Evolutionary conservation across 352 stramenopile genomes (phyloP), one percentile per base, ranked within the genome.

Genomic region (Peronospora farinosa): DNA sequence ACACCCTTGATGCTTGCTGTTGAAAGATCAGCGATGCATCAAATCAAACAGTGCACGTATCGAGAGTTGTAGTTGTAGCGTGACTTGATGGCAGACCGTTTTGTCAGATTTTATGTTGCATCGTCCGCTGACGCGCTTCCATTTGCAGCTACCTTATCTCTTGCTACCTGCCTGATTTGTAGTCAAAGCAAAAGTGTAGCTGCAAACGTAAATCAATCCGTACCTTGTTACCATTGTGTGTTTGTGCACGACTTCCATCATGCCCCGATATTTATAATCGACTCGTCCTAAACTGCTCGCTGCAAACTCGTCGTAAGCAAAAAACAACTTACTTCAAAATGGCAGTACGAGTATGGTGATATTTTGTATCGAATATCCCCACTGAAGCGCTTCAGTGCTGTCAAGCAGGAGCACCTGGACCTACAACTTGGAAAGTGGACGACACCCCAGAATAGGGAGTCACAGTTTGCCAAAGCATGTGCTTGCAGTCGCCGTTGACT

Each of bases 401-500:
- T 57, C 31, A 61, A 32, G 57, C 45, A 38, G 51, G 38, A 21
- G 45, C 45, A 39, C 50, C 51, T 17, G 38, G 15, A 17, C 39
- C 57, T 47, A 51, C 39, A 19, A 88, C 61, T 9, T 67, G 39
- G 55, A 92, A 92, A 23, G 44, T 25, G 6, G 76, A 81, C 19
- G 81, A 90, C 3, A 78, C 51, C 12, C 81, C 81, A 6, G 61
- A 67, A 47, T 88, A 92, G 5, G 58, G 43, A 28, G 51, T 61
- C 28, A 86, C 59, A 25, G 59, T 69, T 33, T 54, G 42, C 19
- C 61, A 71, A n/a, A 87, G 69, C 44, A 85, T 72, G n/a, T 67
- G 65, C 50, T 90, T 92, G 60, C 59, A 80, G 60, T 92, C 69
- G 23, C 81, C 78, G 39, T 89, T 87, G 21, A 87, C 69, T 64